phyloP scores from a whole-genome alignment of 2,329 filamentous ascomycete genomes.

The Sporothrix mexicana region DNA sequence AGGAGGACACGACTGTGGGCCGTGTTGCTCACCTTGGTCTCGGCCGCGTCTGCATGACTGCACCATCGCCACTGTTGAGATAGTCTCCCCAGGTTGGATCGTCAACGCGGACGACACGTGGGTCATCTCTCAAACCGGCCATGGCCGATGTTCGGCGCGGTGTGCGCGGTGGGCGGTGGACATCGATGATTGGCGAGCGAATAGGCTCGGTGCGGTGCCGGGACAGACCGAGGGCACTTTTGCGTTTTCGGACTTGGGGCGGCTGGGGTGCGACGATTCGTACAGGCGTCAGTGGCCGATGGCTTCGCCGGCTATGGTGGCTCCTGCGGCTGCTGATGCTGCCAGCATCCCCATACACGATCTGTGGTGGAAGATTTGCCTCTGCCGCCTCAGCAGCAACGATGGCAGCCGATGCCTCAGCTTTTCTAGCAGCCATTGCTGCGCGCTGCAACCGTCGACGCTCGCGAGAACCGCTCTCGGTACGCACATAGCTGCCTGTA shows the following conservation, averaged over 20 bases:
- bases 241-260: not conserved
- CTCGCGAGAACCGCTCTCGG: slow-evolving; percentile 12
- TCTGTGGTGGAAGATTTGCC: not conserved
- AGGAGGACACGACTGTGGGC: no score
- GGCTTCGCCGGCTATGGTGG: not conserved
- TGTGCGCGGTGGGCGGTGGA: not conserved
- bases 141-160: not conserved
- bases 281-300: not conserved
- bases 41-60: not conserved
- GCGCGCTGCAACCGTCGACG: not conserved
- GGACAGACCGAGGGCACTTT: slow-evolving; percentile 12
- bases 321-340: not conserved
- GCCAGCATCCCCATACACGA: not conserved
- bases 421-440: not conserved
- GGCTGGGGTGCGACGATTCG: slow-evolving; percentile 1
- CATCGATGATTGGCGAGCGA: slow-evolving; percentile 14
- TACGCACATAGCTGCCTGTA: slow-evolving; percentile 29
- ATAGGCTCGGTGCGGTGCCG: slow-evolving; percentile 20
- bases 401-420: not conserved
- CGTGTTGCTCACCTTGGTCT: no score
- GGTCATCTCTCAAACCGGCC: not conserved
- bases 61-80: not conserved
- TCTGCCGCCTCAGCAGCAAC: not conserved
- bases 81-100: slow-evolving; percentile 14
- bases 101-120: not conserved